Evolutionary conservation across 768 basidiomycete genomes (phyloP).

Genomic region (Termitomyces sp.): DNA sequence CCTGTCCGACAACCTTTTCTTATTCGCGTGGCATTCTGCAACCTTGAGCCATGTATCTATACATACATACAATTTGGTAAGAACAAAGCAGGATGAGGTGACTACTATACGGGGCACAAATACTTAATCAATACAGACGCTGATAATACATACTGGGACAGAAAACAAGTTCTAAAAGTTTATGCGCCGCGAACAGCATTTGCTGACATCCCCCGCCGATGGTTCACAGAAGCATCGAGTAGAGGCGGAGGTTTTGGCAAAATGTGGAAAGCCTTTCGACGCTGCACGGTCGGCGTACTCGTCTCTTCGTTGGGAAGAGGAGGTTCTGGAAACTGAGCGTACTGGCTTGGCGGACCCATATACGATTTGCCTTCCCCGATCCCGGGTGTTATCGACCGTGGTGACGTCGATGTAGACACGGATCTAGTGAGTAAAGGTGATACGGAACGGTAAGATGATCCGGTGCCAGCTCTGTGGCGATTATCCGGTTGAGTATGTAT

Average conservation of each 20-base stretch:
- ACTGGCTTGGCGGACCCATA: slow-evolving; percentile 64
- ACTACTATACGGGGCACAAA: slow-evolving; percentile 5
- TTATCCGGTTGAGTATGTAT: slow-evolving; percentile 36
- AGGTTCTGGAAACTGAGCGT: slow-evolving; percentile 69
- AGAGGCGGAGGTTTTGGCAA: slow-evolving; percentile 50
- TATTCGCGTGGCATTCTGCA: not conserved
- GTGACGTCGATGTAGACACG: slow-evolving; percentile 53
- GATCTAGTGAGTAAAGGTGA: slow-evolving; percentile 42
- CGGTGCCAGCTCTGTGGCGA: slow-evolving; percentile 65
- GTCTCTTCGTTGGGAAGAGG: slow-evolving; percentile 41
- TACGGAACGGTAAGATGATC: slow-evolving; percentile 45
- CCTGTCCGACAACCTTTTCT: slow-evolving; percentile 5
- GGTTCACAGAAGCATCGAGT: slow-evolving; percentile 32
- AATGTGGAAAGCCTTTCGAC: slow-evolving; percentile 66
- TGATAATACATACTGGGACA: slow-evolving; percentile 15
- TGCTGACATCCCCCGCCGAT: slow-evolving; percentile 50
- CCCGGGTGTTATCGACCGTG: slow-evolving; percentile 31
- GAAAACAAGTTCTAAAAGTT: slow-evolving; percentile 23
- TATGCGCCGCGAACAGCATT: slow-evolving; percentile 43
- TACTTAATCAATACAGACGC: slow-evolving; percentile 15
- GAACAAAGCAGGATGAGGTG: slow-evolving; percentile 12
- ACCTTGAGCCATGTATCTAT: slow-evolving; percentile 6
- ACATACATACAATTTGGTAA: slow-evolving; percentile 16
- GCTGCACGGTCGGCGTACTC: slow-evolving; percentile 49
- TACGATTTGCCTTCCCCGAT: slow-evolving; percentile 45